Evolutionary conservation across 768 basidiomycete species (phyloP).

Genomic region (Rhizopogon vesiculosus): DNA sequence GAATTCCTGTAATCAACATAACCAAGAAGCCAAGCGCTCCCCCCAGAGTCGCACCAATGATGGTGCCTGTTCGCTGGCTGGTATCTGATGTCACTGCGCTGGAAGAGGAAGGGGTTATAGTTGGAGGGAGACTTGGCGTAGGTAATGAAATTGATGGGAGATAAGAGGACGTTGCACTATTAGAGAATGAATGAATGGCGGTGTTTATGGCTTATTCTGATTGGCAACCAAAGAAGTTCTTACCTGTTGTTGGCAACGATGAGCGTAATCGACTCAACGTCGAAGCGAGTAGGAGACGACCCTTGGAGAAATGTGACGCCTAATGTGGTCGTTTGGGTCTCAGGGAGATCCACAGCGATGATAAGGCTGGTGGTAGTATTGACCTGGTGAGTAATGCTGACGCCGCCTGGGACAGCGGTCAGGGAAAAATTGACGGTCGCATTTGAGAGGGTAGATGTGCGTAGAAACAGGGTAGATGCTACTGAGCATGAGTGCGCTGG

Average conservation of each 20-base stretch:
- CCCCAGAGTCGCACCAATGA: slow-evolving; percentile 14
- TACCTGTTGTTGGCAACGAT: slow-evolving; percentile 35
- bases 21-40: slow-evolving; percentile 9
- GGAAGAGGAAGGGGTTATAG: slow-evolving; percentile 4
- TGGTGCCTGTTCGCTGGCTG: slow-evolving; percentile 3
- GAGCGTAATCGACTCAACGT: slow-evolving; percentile 33
- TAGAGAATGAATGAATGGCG: not conserved
- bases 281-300: slow-evolving; percentile 26
- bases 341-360: slow-evolving; percentile 34
- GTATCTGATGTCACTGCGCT: slow-evolving; percentile 1
- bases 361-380: slow-evolving; percentile 38
- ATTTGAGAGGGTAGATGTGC: slow-evolving; percentile 40
- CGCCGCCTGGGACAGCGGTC: slow-evolving; percentile 32
- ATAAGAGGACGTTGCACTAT: slow-evolving; percentile 23
- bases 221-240: slow-evolving; percentile 3
- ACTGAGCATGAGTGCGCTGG: not conserved
- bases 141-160: slow-evolving; percentile 21
- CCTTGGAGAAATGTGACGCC: slow-evolving; percentile 35
- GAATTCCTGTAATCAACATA: slow-evolving; percentile 3
- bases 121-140: slow-evolving; percentile 17
- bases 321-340: slow-evolving; percentile 36
- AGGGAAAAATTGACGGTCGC: slow-evolving; percentile 50
- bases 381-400: slow-evolving; percentile 30
- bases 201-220: not conserved
- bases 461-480: slow-evolving; percentile 43